Percentiles rank a stretch among this genome's conserved stretches.
phyloP scores from a whole-genome alignment of 164 flowering plant species.

The Vitis labrusca region DNA sequence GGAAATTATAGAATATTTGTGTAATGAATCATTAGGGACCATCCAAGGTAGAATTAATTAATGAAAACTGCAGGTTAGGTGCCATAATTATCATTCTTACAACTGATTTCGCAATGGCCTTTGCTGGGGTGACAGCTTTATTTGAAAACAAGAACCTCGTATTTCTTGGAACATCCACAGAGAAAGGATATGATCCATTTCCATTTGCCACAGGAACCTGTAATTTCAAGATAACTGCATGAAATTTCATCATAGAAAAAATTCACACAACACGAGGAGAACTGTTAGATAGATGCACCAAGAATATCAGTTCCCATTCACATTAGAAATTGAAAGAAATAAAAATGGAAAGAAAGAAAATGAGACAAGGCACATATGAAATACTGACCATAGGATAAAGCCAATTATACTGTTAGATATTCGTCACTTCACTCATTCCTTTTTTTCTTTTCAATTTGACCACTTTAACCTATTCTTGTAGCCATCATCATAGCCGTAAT shows the following conservation, averaged over 20 bases:
- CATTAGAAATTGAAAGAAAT: neutral
- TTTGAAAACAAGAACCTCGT: conserved; percentile 91
- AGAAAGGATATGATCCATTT: conserved; percentile 79
- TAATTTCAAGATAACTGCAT: conserved; percentile 4
- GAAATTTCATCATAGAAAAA: neutral
- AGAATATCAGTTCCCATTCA: neutral
- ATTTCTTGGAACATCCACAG: conserved; percentile 90
- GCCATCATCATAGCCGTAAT: no score
- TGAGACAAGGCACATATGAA: no score
- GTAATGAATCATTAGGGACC: neutral
- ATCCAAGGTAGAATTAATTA: conserved; percentile 2
- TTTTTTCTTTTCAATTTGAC: no score
- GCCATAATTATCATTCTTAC: conserved; percentile 45
- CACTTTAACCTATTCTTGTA: no score
- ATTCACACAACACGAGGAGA: neutral
- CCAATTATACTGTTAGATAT: no score
- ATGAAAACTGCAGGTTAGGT: neutral
- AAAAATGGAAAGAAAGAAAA: no score
- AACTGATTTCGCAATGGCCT: conserved; percentile 87
- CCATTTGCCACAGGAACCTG: conserved; percentile 98
- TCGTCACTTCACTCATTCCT: no score
- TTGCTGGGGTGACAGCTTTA: conserved; percentile 66
- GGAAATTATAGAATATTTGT: conserved; percentile 2
- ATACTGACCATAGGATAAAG: no score
- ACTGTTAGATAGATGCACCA: neutral